Base-by-base conservation (phyloP, 2,329 filamentous ascomycete genomes). In the Colletotrichum sp. region DNA sequence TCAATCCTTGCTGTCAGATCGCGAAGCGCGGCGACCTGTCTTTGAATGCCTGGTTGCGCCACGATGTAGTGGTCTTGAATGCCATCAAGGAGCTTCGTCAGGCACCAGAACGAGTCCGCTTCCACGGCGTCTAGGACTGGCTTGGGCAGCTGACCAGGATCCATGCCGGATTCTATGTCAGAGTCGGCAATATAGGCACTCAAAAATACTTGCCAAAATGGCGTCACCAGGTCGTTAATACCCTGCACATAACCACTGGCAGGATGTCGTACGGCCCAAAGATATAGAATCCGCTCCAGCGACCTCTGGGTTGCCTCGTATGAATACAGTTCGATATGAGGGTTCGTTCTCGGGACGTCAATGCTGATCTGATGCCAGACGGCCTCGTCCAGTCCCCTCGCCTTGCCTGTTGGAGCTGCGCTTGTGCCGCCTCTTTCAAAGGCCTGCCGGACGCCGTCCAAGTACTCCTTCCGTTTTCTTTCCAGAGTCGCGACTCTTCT, bases 341-440 rank as follows among this genome's bases (percentile, higher is more conserved):
- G 97, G 82, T 98, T 99, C 6, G 97, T 99, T 67, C 97, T 92
- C 4, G 97, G 97, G 26, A 99, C 95, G 82, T 99, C 97, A 82
- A 99, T 99, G 85, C 96, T 98, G 86, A 99, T 99, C 83, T 99
- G 97, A 87, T 99, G 97, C 97, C 97, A 99, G 75, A 99, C 93
- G n/a, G 95, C 94, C 87, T 99, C 97, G 80, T 99, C 98, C 21
- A 99, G 87, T 3, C 96, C 96, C 77, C 91, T 86, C 9, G 88
- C 83, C 78, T 90, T 89, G 16, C 89, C 88, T n/a, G 79, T 72
- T 8, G 78, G 77, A 6, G 79, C 79, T 18, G 80, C 76, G 60
- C 79, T 84, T 12, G 80, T 69, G 18, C 74, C 65, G 3, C 93
- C 92, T 77, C 94, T 85, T 78, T 95, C 92, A 80, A 94, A 94